These are phyloP conservation scores for Cladosporium sp. DNA, from an alignment of 2,329 filamentous ascomycete species.

Conservation along the genomic window DNA sequence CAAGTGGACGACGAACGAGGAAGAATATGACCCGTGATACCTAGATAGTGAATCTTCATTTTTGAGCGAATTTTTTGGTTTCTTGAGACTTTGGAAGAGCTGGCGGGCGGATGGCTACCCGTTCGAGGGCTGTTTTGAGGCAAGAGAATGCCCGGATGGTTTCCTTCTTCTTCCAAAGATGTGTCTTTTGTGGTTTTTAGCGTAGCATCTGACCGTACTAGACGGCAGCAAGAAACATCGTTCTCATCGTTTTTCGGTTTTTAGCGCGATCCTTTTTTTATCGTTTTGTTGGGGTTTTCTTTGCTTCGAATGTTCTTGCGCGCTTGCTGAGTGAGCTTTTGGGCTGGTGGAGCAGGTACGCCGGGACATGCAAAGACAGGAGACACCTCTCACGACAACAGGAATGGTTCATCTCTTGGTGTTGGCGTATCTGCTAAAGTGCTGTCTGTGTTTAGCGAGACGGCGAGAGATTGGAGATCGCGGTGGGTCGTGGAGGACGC, in stretches of 20 bases:
- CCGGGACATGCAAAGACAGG: no score
- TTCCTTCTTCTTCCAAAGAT: not conserved
- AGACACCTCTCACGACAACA: no score
- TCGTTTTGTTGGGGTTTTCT: not conserved
- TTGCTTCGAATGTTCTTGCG: no score
- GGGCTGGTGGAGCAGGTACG: no score
- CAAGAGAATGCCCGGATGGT: not conserved
- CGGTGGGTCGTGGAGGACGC: no score
- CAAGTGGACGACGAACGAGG: no score
- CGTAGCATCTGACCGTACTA: conserved; percentile 35
- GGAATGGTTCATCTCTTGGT: no score
- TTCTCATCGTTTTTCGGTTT: not conserved
- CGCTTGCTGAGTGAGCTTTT: no score
- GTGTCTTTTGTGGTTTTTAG: conserved; percentile 18
- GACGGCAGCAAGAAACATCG: conserved; percentile 27
- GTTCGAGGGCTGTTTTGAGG: not conserved
- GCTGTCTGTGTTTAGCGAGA: no score
- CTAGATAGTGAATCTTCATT: conserved; percentile 14
- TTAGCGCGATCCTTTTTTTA: not conserved
- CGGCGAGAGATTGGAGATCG: no score
- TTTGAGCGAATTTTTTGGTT: conserved; percentile 6
- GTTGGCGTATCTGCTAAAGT: no score
- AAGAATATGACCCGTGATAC: not conserved
- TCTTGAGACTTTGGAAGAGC: not conserved
- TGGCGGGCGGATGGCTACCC: not conserved